These are phyloP conservation scores for Penicillium manginii DNA, from an alignment of 495 filamentous ascomycete genomes.

Conservation along the genomic window DNA sequence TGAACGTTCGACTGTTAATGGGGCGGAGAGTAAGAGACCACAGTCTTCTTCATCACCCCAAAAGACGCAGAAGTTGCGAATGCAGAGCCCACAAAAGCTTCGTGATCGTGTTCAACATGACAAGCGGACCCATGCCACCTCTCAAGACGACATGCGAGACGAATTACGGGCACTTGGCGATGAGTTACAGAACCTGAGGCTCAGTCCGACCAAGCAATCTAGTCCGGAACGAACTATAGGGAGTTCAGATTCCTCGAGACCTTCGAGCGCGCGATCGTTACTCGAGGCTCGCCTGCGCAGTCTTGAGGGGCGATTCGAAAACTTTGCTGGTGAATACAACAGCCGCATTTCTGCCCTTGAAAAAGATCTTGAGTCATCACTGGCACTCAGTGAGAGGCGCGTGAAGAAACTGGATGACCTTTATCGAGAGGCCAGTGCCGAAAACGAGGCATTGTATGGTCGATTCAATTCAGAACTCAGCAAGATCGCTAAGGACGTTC, in stretches of 20 bases:
- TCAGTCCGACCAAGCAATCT: slow-evolving; percentile 32
- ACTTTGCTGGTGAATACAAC: slow-evolving; percentile 62
- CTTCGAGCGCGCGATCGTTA: slow-evolving; percentile 36
- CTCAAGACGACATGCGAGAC: slow-evolving; percentile 67
- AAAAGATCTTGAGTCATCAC: slow-evolving; percentile 67
- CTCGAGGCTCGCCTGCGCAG: slow-evolving; percentile 59
- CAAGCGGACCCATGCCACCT: slow-evolving; percentile 69
- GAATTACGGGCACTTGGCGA: slow-evolving; percentile 83
- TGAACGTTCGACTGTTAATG: slow-evolving; percentile 55
- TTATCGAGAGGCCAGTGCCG: slow-evolving; percentile 84
- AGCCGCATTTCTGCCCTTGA: slow-evolving; percentile 63
- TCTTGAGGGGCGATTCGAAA: slow-evolving; percentile 68
- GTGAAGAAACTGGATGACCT: slow-evolving; percentile 84
- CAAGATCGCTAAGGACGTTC: slow-evolving; percentile 77
- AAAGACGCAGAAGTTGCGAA: slow-evolving; percentile 68
- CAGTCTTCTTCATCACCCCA: slow-evolving; percentile 41
- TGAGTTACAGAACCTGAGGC: slow-evolving; percentile 71
- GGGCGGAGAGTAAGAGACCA: slow-evolving; percentile 36
- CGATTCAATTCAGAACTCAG: slow-evolving; percentile 89
- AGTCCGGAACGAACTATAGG: slow-evolving; percentile 18
- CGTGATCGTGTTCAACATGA: slow-evolving; percentile 86
- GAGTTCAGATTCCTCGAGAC: slow-evolving; percentile 1
- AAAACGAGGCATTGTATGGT: slow-evolving; percentile 93
- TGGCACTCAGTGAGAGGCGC: slow-evolving; percentile 74
- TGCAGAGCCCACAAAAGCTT: slow-evolving; percentile 91